phyloP scores from a whole-genome alignment of 768 basidiomycete species.

The Lactarius indigo region DNA sequence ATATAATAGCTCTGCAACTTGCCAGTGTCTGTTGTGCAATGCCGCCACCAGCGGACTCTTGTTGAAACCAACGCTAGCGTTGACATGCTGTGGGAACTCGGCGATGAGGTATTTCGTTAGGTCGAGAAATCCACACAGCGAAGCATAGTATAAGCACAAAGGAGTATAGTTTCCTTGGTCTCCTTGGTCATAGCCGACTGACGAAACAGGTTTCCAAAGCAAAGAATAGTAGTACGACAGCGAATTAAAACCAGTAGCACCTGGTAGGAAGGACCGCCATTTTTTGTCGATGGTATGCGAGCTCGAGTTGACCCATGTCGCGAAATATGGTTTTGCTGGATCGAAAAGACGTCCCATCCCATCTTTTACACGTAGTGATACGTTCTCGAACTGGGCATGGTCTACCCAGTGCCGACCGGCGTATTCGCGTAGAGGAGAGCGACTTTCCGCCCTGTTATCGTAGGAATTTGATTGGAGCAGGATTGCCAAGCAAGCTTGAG shows the following conservation, averaged over 20 bases:
- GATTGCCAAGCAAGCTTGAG: background rate
- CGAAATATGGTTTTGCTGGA: background rate
- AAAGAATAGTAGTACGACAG: background rate
- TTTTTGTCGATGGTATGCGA: background rate
- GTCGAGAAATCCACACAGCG: background rate
- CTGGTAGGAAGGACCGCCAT: background rate
- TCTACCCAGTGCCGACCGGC: background rate
- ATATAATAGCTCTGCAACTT: background rate
- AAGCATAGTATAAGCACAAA: background rate
- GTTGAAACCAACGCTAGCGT: background rate
- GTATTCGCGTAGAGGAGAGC: background rate
- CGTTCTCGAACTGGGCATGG: background rate
- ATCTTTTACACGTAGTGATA: background rate
- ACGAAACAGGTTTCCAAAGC: background rate
- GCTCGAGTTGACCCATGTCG: background rate
- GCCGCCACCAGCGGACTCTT: background rate
- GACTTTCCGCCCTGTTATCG: background rate
- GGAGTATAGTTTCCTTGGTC: too few species aligned
- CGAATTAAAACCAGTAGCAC: too few species aligned
- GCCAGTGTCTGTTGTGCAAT: background rate
- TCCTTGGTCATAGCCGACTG: too few species aligned
- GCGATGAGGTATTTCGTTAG: background rate
- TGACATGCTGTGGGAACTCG: background rate
- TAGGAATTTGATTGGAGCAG: background rate
- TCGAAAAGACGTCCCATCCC: background rate